A percentile compares a stretch with the other conserved stretches of the same genome.
Evolutionary conservation across 2,329 filamentous ascomycete species (phyloP).

Genomic region (Verticillium nubilum): DNA sequence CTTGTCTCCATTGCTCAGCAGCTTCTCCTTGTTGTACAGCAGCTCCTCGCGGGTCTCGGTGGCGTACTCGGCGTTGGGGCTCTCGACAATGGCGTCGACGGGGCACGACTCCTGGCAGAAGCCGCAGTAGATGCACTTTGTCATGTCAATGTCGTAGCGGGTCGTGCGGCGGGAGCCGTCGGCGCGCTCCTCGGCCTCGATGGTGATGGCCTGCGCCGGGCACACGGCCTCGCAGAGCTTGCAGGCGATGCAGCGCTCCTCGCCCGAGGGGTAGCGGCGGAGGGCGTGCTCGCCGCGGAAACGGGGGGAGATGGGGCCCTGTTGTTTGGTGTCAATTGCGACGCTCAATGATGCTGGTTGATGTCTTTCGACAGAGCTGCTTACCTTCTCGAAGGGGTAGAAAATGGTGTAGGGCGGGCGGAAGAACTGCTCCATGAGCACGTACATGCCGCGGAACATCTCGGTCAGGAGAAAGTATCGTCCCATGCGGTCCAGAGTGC

Average conservation of each 20-base stretch:
- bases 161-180: conserved; percentile 94
- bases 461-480: conserved; percentile 95
- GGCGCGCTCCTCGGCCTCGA: conserved; percentile 96
- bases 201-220: conserved; percentile 96
- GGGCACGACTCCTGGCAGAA: conserved; percentile 99
- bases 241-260: conserved; percentile 99
- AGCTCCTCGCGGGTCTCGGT: conserved; percentile 80
- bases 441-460: conserved; percentile 97
- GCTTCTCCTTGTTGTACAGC: conserved; percentile 96
- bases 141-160: conserved; percentile 99
- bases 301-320: conserved; percentile 91
- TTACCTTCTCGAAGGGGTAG: conserved; percentile 94
- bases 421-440: conserved; percentile 97
- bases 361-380: conserved; percentile 1
- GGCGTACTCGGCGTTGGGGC: conserved; percentile 57
- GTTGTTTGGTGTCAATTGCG: conserved; percentile 14
- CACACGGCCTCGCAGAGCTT: conserved; percentile 97
- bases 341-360: background rate
- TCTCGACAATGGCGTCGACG: conserved; percentile 80
- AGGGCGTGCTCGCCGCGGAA: conserved; percentile 98
- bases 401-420: conserved; percentile 96
- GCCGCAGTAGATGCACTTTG: conserved; percentile 99
- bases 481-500: conserved; percentile 73
- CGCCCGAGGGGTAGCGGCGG: conserved; percentile 90
- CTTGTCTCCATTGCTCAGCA: conserved; percentile 84